Base-by-base conservation (phyloP, 768 basidiomycete genomes). In the Mycena indigotica region DNA sequence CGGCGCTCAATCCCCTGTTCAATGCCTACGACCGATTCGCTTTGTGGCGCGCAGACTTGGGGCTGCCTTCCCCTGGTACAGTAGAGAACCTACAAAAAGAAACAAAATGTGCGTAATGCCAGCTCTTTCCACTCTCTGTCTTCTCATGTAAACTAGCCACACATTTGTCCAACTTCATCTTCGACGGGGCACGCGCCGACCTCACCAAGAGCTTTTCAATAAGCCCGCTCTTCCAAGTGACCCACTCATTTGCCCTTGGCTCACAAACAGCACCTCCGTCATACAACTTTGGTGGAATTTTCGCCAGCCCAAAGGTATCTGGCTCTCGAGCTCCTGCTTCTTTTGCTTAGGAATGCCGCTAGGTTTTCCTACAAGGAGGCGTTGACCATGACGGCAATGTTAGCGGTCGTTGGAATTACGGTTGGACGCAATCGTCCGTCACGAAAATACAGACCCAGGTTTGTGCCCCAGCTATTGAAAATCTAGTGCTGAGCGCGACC, bases 101-200 rank as follows among this genome's bases (percentile, higher is more conserved):
- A 76, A 87, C 92, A 66, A 95, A 95, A 76, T 74, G 95, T 96
- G 66, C 59, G 85, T 72, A 29, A 29, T 30, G 28, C 52, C 39
- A 55, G 41, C 41, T 39, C 28, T 24, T 12, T 44, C 24, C 19
- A 50, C 39, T 28, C 39, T 54, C 32, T 4, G 50, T 32, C 52
- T 19, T 35, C 38, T 65, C 52, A 56, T 58, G 48, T 10, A 28
- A 23, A 28, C 2, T 72, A 98, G 95, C 84, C 53, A 96, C 94
- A 13, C 93, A 93, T 67, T 75, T 98, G 50, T 90, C 88, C 44
- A 97, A 96, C 78, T 96, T 89, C 77, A 86, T 94, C 69, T 98
- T 98, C 72, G 97, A 99, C 78, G 97, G 97, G 63, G 97, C 91
- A 25, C 83, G 95, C 65, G 97, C 96, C 28, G 97, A 99, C 79